Evolutionary conservation across 352 stramenopile species (phyloP).

Genomic region (Elongisporangium prolatum): DNA sequence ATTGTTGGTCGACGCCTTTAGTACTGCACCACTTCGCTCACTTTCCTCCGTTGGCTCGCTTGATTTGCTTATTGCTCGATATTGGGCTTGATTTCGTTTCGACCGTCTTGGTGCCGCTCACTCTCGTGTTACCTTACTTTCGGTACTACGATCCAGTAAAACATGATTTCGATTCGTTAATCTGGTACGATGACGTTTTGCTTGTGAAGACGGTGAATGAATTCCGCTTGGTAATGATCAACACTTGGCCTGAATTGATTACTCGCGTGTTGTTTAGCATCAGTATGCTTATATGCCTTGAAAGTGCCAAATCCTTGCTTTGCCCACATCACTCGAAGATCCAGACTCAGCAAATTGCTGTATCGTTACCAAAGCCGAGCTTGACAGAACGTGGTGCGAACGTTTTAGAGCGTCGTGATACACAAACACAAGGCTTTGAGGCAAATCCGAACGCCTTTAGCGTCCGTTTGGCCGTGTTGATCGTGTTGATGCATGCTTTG

Average conservation of each 20-base stretch:
- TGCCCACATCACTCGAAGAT: background rate
- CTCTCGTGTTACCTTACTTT: constrained; percentile 11
- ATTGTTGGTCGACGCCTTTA: constrained; percentile 18
- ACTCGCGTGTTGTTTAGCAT: constrained; percentile 32
- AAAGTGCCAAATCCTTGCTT: constrained; percentile 27
- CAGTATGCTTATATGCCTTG: constrained; percentile 22
- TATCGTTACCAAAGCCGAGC: constrained; percentile 3
- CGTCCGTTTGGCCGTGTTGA: constrained; percentile 5
- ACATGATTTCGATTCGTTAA: constrained; percentile 7
- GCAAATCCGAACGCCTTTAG: background rate
- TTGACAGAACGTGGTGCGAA: background rate
- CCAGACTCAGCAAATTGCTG: background rate
- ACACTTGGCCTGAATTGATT: constrained; percentile 25
- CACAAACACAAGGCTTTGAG: background rate
- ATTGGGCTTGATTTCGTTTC: constrained; percentile 16
- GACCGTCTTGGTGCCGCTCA: constrained; percentile 10
- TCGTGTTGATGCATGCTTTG: constrained; percentile 5
- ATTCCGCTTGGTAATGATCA: constrained; percentile 27
- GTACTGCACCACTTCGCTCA: constrained; percentile 3
- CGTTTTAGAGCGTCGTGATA: too few relatives aligned
- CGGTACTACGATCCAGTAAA: constrained; percentile 8
- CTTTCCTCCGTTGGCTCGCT: constrained; percentile 9
- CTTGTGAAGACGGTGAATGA: constrained; percentile 17
- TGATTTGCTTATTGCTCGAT: constrained; percentile 16
- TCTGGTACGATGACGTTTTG: constrained; percentile 25